Percentiles rank a stretch among this genome's conserved stretches.
Evolutionary conservation across 192 early-diverging fungal species (phyloP).

Genomic region (Ambispora gerdemannii): DNA sequence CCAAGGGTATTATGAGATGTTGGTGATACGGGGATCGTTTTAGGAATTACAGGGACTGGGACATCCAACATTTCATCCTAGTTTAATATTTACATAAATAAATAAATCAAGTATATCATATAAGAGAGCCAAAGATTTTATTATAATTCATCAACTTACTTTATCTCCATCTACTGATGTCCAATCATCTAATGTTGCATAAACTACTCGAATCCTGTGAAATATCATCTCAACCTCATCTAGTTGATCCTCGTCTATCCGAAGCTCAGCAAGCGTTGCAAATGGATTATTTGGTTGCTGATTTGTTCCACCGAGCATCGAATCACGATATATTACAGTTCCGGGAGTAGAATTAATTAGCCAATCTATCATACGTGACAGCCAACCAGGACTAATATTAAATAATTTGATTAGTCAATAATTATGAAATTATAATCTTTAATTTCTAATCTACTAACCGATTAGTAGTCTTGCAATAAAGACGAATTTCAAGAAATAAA

Average conservation of each 20-base stretch:
- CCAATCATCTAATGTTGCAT: constrained; percentile 20
- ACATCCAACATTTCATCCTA: constrained; percentile 5
- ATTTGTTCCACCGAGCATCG: constrained; percentile 18
- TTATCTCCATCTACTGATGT: constrained; percentile 2
- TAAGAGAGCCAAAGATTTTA: constrained; percentile 1
- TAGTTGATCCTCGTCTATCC: constrained; percentile 34
- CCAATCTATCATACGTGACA: constrained; percentile 52
- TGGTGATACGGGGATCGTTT: not conserved
- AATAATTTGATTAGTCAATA: not conserved
- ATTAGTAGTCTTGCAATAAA: constrained; percentile 55
- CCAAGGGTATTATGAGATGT: not conserved
- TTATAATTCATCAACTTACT: not conserved
- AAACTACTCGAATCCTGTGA: constrained; percentile 33
- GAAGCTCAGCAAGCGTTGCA: constrained; percentile 34
- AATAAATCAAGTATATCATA: not conserved
- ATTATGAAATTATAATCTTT: no score
- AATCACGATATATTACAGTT: constrained; percentile 21
- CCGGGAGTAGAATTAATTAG: constrained; percentile 33
- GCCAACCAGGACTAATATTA: constrained; percentile 48
- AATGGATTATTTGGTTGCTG: constrained; percentile 38
- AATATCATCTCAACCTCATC: constrained; percentile 46
- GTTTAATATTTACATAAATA: not conserved
- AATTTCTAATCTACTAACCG: no score
- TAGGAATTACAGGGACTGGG: constrained; percentile 22
- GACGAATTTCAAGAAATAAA: constrained; percentile 52